Percentiles rank a stretch among this genome's conserved stretches.
Conservation (phyloP, 441 rosid species). For the Syzygium malaccense region DNA sequence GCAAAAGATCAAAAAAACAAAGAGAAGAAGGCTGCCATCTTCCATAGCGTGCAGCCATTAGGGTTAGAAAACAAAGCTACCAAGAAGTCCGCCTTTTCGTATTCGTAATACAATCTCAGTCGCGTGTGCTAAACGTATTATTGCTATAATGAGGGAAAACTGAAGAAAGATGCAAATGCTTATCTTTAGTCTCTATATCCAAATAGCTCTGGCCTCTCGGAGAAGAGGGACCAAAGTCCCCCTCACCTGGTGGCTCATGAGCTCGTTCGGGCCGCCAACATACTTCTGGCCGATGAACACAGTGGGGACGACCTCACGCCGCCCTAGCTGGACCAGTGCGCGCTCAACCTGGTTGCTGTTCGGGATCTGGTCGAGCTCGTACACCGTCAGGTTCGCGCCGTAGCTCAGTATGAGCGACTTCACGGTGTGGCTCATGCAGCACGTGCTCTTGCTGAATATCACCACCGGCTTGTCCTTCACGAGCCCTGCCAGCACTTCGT, state of each 20-base stretch:
- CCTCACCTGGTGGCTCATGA: not conserved
- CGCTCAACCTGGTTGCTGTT: not conserved
- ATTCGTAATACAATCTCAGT: not conserved
- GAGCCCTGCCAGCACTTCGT: not conserved
- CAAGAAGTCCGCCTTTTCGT: not conserved
- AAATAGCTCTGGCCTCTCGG: not conserved
- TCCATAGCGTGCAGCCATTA: not conserved
- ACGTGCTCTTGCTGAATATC: constrained; percentile 11
- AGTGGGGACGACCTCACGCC: not conserved
- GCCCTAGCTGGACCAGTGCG: not conserved
- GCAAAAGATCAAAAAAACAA: not conserved
- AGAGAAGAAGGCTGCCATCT: not conserved
- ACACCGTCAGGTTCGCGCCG: not conserved
- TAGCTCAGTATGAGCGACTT: constrained; percentile 3
- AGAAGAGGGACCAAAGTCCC: constrained; percentile 15
- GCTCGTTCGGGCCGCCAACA: not conserved
- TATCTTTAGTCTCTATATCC: not conserved
- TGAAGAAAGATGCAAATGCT: not conserved
- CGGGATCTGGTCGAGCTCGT: constrained; percentile 1
- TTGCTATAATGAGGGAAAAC: not conserved
- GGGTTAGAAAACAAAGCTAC: not conserved
- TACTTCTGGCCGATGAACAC: constrained; percentile 1
- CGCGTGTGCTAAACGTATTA: not conserved
- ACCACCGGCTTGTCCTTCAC: constrained; percentile 8
- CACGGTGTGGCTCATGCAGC: constrained; percentile 11